These are phyloP conservation scores for Clonostachys rosea DNA, from an alignment of 2,329 filamentous ascomycete species.

Conservation along the genomic window DNA sequence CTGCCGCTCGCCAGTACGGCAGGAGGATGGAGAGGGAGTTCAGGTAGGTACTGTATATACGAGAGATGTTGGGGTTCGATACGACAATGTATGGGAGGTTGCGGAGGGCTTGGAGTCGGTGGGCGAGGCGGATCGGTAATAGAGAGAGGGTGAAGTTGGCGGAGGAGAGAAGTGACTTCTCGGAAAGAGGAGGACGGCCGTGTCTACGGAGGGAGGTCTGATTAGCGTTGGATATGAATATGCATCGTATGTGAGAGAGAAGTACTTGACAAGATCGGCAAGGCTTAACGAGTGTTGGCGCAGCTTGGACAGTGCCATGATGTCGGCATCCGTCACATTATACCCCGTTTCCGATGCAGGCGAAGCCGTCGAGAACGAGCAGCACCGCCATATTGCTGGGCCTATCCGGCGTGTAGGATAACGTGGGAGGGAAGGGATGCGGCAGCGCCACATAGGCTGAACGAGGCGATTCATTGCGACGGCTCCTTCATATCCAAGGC, in stretches of 20 bases:
- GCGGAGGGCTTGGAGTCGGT: conserved; percentile 87
- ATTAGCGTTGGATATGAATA: not conserved
- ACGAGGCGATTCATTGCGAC: conserved; percentile 1
- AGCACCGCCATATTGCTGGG: no score
- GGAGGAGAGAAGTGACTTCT: conserved; percentile 75
- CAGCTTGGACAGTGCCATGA: conserved; percentile 71
- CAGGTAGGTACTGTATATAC: conserved; percentile 94
- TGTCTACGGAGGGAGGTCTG: conserved; percentile 33
- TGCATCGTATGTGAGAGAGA: not conserved
- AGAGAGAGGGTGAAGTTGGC: conserved; percentile 95
- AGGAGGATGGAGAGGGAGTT: conserved; percentile 88
- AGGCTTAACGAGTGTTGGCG: conserved; percentile 79
- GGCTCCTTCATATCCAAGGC: no score
- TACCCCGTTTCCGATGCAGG: not conserved
- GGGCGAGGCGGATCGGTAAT: conserved; percentile 85
- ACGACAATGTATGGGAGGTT: conserved; percentile 97
- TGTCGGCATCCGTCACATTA: conserved; percentile 65
- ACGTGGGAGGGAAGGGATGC: not conserved
- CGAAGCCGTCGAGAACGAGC: not conserved
- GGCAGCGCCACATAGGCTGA: not conserved
- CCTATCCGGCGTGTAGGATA: no score
- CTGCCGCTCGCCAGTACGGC: conserved; percentile 62
- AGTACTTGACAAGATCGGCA: conserved; percentile 81
- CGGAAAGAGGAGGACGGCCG: conserved; percentile 79
- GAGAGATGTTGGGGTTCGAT: conserved; percentile 90